These are phyloP conservation scores for Diplodia seriata DNA, from an alignment of 2,329 filamentous ascomycete genomes.

Conservation along the genomic window DNA sequence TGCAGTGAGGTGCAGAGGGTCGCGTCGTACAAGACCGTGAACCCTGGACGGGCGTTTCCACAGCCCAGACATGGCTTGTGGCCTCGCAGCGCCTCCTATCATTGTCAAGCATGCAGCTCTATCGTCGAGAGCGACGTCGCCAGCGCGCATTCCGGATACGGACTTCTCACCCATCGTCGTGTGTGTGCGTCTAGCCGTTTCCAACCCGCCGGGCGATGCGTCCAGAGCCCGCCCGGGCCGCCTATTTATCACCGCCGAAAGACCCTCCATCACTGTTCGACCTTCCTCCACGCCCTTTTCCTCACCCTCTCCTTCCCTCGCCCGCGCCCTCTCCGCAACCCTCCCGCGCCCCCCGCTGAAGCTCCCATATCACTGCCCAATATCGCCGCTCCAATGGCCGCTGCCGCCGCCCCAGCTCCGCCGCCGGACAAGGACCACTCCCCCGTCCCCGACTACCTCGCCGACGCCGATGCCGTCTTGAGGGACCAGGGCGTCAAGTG, in stretches of 20 bases:
- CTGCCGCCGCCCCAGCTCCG: slow-evolving; percentile 23
- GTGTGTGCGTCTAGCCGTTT: slow-evolving; percentile 26
- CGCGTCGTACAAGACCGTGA: slow-evolving; percentile 26
- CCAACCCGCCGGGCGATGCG: slow-evolving; percentile 13
- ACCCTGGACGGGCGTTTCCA: slow-evolving; percentile 30
- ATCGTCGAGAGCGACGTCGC: slow-evolving; percentile 17
- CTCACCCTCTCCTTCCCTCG: neutral
- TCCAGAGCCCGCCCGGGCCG: neutral
- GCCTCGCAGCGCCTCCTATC: slow-evolving; percentile 27
- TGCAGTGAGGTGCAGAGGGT: slow-evolving; percentile 32
- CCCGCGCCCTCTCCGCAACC: no score
- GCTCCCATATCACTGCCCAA: neutral
- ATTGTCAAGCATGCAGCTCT: slow-evolving; percentile 31
- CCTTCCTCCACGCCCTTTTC: slow-evolving; percentile 5
- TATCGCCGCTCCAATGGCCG: slow-evolving; percentile 25
- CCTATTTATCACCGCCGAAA: slow-evolving; percentile 14
- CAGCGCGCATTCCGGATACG: slow-evolving; percentile 29
- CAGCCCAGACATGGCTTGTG: slow-evolving; percentile 31
- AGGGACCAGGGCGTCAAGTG: slow-evolving; percentile 62
- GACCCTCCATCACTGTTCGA: neutral
- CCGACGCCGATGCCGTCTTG: slow-evolving; percentile 65
- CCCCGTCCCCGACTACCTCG: slow-evolving; percentile 63
- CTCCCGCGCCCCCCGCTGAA: neutral
- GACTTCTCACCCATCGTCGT: slow-evolving; percentile 25
- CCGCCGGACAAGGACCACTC: slow-evolving; percentile 43